Base-by-base conservation (phyloP, 2,329 filamentous ascomycete genomes). In the Xylaria digitata region DNA sequence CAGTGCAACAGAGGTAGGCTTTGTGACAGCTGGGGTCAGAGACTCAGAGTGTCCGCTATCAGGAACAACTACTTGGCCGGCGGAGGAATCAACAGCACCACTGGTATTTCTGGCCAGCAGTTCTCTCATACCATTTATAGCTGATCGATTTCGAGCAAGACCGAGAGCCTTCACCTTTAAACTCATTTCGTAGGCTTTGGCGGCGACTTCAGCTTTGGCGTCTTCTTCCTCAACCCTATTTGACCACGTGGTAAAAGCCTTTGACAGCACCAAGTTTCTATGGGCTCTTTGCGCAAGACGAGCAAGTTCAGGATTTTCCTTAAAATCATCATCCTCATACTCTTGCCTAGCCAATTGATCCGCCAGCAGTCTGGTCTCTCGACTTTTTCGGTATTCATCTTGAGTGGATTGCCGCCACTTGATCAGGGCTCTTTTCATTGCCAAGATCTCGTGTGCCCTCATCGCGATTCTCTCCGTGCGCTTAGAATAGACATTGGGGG, bases 161-260 rank as follows among this genome's bases (percentile, higher is more conserved):
- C 74, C 75, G 46, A 78, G 72, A 45, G 71, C 72, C 58, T 73
- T 76, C 6, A 73, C 72, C 61, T 78, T 77, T 21, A 78, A 67
- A 55, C 63, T 74, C 70, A 74, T 72, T 65, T 77, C 75, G 50
- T 77, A 76, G 17, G 72, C 70, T 43, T 71, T 73, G 7, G 69
- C 65, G 21, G 76, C 76, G 54, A 73, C 63, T 30, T 75, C 67
- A 45, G 74, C 73, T 57, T 74, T 76, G 26, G 68, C 69, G 17
- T 63, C 68, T 58, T 77, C 75, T 66, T 78, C 73, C 54, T 74
- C 74, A 37, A 70, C 70, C 32, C 74, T 68, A 46, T 78, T 78
- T 8, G 73, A 75, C 76, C 76, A 78, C 19, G 68, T 66, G 15
- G 71, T 55, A 49, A 78, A 75, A 7, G 72, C 74, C n/a, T 73